phyloP scores from a whole-genome alignment of 768 basidiomycete species.

The Suillus paluster region DNA sequence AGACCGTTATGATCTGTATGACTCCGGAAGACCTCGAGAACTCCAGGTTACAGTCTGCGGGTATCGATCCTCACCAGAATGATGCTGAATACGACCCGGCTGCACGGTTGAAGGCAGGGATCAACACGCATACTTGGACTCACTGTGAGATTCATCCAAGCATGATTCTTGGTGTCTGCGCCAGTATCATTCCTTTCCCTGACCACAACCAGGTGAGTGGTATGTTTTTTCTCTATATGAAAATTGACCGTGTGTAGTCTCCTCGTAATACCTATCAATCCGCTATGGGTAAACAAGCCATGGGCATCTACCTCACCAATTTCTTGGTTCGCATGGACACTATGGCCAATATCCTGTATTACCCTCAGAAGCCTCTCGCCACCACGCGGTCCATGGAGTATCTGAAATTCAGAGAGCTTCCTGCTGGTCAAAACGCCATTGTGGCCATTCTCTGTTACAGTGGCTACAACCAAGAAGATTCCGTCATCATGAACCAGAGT shows the following conservation, averaged over 20 bases:
- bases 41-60: constrained; percentile 68
- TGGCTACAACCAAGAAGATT: constrained; percentile 99
- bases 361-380: constrained; percentile 98
- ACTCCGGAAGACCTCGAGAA: constrained; percentile 93
- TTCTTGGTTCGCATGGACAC: constrained; percentile 99
- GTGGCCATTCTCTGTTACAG: constrained; percentile 99
- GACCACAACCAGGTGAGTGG: constrained; percentile 93
- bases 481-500: constrained; percentile 99
- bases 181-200: constrained; percentile 99
- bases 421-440: constrained; percentile 98
- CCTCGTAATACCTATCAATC: constrained; percentile 99
- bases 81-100: constrained; percentile 84
- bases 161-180: constrained; percentile 99
- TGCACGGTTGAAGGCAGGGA: constrained; percentile 83
- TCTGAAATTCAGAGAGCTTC: constrained; percentile 96
- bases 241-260: constrained; percentile 56
- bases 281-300: constrained; percentile 99
- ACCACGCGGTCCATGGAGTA: constrained; percentile 99
- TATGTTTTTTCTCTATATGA: not conserved
- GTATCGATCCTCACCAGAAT: constrained; percentile 59
- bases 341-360: constrained; percentile 99
- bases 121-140: constrained; percentile 91
- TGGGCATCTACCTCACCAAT: constrained; percentile 98
- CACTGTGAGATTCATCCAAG: constrained; percentile 99
- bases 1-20: constrained; percentile 99